phyloP scores from a whole-genome alignment of 352 stramenopile genomes.

The Aphanomyces invadans region DNA sequence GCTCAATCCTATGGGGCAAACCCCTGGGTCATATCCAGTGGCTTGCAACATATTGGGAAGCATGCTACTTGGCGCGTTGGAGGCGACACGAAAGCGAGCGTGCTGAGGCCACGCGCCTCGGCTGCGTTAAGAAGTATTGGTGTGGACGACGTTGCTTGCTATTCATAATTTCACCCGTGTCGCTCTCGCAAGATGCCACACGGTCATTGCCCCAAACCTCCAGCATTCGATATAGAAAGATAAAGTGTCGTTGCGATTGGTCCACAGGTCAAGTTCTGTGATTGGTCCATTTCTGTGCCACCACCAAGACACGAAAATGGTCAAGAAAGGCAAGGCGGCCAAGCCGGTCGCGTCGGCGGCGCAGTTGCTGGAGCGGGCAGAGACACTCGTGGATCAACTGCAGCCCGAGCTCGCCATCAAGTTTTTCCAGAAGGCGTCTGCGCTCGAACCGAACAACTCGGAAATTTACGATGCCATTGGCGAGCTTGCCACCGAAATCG shows the following conservation, averaged over 20 bases:
- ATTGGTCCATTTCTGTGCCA: constrained; percentile 12
- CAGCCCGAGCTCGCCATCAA: constrained; percentile 73
- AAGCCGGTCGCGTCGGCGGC: constrained; percentile 31
- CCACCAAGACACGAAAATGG: neutral
- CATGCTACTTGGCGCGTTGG: too few relatives aligned
- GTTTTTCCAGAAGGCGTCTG: constrained; percentile 76
- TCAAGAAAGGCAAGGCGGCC: constrained; percentile 11
- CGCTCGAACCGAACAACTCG: constrained; percentile 59
- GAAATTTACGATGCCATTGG: constrained; percentile 68
- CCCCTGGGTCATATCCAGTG: too few relatives aligned
- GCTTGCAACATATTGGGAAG: too few relatives aligned
- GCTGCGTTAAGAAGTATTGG: neutral
- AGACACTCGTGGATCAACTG: constrained; percentile 76
- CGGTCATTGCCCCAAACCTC: neutral
- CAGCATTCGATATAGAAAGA: neutral
- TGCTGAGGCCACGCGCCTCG: too few relatives aligned
- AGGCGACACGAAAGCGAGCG: too few relatives aligned
- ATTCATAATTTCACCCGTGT: neutral
- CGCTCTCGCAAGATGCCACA: too few relatives aligned
- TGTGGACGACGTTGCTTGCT: neutral
- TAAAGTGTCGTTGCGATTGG: constrained; percentile 11
- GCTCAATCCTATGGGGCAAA: neutral
- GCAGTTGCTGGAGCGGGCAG: constrained; percentile 73
- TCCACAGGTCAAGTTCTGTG: neutral
- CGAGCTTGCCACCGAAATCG: constrained; percentile 74